Evolutionary conservation across 345 rosid species (phyloP).

Genomic region (Boechera stricta): DNA sequence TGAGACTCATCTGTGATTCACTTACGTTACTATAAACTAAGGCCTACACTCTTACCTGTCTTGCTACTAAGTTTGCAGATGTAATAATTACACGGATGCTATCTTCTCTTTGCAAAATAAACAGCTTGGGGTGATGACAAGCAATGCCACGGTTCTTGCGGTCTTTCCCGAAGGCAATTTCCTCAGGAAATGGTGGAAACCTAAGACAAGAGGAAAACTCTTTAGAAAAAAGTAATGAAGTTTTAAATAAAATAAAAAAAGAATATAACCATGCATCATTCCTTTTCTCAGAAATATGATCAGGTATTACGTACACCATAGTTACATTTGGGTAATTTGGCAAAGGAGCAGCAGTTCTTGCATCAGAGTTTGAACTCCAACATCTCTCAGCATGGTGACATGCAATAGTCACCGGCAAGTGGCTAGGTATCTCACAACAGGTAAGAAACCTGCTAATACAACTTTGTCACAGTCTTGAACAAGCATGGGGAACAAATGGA

Average conservation of each 20-base stretch:
- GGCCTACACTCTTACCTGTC: conserved; percentile 61
- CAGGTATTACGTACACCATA: conserved; percentile 63
- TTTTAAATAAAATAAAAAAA: not conserved
- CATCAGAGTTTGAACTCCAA: conserved; percentile 76
- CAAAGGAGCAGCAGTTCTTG: conserved; percentile 63
- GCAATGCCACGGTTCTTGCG: conserved; percentile 81
- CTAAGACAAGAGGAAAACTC: conserved; percentile 48
- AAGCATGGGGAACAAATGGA: conserved; percentile 20
- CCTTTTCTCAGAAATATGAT: not conserved
- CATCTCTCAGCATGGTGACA: conserved; percentile 78
- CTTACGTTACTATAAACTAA: conserved; percentile 20
- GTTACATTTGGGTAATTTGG: conserved; percentile 72
- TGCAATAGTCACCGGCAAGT: conserved; percentile 85
- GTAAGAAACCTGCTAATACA: conserved; percentile 69
- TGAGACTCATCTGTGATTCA: conserved; percentile 16
- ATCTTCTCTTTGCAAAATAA: conserved; percentile 83
- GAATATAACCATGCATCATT: not conserved
- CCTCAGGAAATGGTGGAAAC: conserved; percentile 86
- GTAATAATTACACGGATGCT: conserved; percentile 71
- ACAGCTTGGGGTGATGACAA: conserved; percentile 92
- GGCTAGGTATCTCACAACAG: conserved; percentile 68
- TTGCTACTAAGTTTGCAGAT: conserved; percentile 86
- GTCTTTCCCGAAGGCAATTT: conserved; percentile 85
- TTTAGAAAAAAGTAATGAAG: conserved; percentile 25
- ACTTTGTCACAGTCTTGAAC: conserved; percentile 36